phyloP scores from a whole-genome alignment of 495 filamentous ascomycete genomes.

The Arthonia radiata region DNA sequence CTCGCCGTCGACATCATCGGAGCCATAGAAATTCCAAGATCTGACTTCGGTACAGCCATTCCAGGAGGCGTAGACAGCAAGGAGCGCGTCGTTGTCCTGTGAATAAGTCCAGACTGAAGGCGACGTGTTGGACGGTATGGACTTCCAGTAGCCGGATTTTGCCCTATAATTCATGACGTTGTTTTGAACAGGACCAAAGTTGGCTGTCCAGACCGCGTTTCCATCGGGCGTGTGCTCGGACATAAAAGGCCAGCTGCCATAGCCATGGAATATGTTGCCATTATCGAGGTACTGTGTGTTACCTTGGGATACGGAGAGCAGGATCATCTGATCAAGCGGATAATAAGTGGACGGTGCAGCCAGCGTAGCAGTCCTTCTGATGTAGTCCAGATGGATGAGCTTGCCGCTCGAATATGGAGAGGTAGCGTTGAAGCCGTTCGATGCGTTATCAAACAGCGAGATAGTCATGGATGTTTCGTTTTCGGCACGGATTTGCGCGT shows the following conservation, averaged over 20 bases:
- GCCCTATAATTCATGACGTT: too few relatives aligned
- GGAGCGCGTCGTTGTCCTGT: slow-evolving; percentile 1
- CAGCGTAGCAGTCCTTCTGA: slow-evolving; percentile 23
- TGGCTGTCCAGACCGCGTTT: slow-evolving; percentile 12
- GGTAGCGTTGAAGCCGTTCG: slow-evolving; percentile 23
- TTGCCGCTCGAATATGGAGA: slow-evolving; percentile 27
- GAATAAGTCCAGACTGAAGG: slow-evolving; percentile 8
- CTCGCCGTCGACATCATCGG: slow-evolving; percentile 4
- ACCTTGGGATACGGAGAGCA: slow-evolving; percentile 34
- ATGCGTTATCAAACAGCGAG: slow-evolving; percentile 31
- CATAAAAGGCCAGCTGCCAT: slow-evolving; percentile 31
- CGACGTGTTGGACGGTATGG: too few relatives aligned
- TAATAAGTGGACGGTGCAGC: slow-evolving; percentile 9
- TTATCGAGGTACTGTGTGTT: slow-evolving; percentile 31
- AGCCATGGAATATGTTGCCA: slow-evolving; percentile 31
- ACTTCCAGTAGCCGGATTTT: too few relatives aligned
- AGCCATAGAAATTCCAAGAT: slow-evolving; percentile 8
- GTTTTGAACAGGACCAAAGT: slow-evolving; percentile 7
- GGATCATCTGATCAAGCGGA: too few relatives aligned
- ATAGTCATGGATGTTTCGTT: slow-evolving; percentile 21
- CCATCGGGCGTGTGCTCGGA: slow-evolving; percentile 33
- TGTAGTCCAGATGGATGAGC: slow-evolving; percentile 30
- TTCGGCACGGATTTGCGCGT: slow-evolving; percentile 30
- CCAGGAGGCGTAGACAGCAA: slow-evolving; percentile 11
- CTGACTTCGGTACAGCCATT: slow-evolving; percentile 6